Evolutionary conservation across 805 yeast genomes (phyloP).

Genomic region (Monosporozyma servazzii): DNA sequence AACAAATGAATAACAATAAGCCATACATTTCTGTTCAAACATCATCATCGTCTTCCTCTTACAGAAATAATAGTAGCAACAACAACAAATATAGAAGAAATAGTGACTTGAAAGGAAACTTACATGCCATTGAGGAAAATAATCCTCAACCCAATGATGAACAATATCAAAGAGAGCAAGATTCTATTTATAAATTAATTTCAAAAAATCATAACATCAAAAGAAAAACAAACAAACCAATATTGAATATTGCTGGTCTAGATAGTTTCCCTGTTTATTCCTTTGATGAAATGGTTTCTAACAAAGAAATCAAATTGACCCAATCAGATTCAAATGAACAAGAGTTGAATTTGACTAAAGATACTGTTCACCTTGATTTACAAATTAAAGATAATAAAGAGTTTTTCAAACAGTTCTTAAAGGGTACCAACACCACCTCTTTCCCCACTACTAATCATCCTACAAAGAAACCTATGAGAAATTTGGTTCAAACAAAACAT

Average conservation of each 20-base stretch:
- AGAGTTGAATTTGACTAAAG: not conserved
- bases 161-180: not conserved
- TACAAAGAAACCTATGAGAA: not conserved
- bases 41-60: not conserved
- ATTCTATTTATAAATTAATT: not conserved
- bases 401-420: not conserved
- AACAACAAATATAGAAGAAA: not conserved
- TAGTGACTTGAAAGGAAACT: not conserved
- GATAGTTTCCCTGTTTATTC: not conserved
- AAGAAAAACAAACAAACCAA: constrained; percentile 4
- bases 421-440: not conserved
- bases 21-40: not conserved
- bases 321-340: not conserved
- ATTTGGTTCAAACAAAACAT: not conserved
- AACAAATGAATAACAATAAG: not conserved
- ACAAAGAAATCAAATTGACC: not conserved
- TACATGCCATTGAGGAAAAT: not conserved
- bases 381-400: not conserved
- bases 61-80: not conserved
- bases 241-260: constrained; percentile 11
- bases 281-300: not conserved
- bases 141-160: not conserved
- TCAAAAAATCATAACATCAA: not conserved
- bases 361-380: not conserved
- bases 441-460: not conserved